Percentiles rank a stretch among this genome's conserved stretches.
phyloP scores from a whole-genome alignment of 306 rosid species.

The Herpetospermum pedunculosum region DNA sequence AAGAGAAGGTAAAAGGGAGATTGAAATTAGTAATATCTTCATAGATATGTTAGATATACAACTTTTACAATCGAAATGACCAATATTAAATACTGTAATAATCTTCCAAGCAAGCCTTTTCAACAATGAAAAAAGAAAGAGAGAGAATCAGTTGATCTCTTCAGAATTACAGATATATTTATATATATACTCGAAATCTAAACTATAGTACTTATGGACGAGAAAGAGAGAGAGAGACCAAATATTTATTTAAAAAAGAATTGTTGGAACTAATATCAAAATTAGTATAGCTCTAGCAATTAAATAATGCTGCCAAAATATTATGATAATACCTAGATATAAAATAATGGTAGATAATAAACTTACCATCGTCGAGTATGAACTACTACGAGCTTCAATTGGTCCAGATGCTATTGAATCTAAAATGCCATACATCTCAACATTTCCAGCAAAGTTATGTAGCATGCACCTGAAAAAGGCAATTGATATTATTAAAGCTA shows the following conservation, averaged over 20 bases:
- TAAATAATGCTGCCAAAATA: neutral
- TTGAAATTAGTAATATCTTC: neutral
- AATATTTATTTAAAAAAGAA: neutral
- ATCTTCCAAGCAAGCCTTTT: neutral
- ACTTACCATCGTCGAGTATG: constrained; percentile 77
- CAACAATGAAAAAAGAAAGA: neutral
- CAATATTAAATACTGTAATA: neutral
- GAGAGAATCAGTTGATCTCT: neutral
- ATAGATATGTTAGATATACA: neutral
- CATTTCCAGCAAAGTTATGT: constrained; percentile 86
- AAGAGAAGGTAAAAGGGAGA: neutral
- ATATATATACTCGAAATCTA: neutral
- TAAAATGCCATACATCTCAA: constrained; percentile 78
- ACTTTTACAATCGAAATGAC: neutral
- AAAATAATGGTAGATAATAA: constrained; percentile 1
- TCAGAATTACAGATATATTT: neutral
- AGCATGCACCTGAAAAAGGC: constrained; percentile 77
- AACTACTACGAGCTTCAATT: constrained; percentile 60
- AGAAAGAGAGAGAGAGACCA: neutral
- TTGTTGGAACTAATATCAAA: neutral
- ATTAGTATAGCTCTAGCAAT: neutral
- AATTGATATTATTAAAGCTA: neutral
- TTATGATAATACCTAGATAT: constrained; percentile 11
- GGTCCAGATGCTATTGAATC: constrained; percentile 81
- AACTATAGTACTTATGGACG: neutral